Base-by-base conservation (phyloP, 148 eudicot genomes). In the Rhododendron ferrugineum region DNA sequence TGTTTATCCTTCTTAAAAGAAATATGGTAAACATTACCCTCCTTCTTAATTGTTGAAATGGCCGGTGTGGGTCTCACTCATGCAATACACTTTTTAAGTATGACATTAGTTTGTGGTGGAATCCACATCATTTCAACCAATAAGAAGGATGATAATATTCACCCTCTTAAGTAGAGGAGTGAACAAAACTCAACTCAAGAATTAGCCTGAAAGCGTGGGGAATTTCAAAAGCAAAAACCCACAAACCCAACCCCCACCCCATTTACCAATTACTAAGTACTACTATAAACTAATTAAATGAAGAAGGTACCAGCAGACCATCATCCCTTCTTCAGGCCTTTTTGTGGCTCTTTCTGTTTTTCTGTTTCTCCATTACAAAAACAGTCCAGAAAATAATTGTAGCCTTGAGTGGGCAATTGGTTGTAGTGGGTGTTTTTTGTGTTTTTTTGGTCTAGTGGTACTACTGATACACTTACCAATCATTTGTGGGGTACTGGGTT, bases 281-380 rank as follows among this genome's bases (percentile, higher is more conserved):
- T 37, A 37, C 40, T 5, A 37, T 40, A 40, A 40, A 40, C 42
- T 40, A 40, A 40, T 80, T 16, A 20, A 23, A 52, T 2, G 16
- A 36, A 49, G 40, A 80, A 36, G 20, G 8, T 30, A 8, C 36
- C 42, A 32, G 40, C 37, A 80, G 64, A 52, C 82, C 42, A 32
- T 50, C 44, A 52, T 80, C 66, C 58, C 64, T 80, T 52, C 62
- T 79, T 28, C 37, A 77, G 80, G 80, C 58, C 18, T 47, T 79
- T 78, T 47, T 79, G 14, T 80, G 11, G 42, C 26, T 52, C 2
- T 16, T 36, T 73, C 1, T 73, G 78, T 78, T 32, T 34, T 80
- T 80, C 44, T 80, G 40, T 79, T 47, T 79, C 40, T 5, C 52
- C 56, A 23, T 30, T 78, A 23, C 54, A 20, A 10, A 46, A 22